Base-by-base conservation (phyloP, 2,329 filamentous ascomycete species). In the Colletotrichum agaves region DNA sequence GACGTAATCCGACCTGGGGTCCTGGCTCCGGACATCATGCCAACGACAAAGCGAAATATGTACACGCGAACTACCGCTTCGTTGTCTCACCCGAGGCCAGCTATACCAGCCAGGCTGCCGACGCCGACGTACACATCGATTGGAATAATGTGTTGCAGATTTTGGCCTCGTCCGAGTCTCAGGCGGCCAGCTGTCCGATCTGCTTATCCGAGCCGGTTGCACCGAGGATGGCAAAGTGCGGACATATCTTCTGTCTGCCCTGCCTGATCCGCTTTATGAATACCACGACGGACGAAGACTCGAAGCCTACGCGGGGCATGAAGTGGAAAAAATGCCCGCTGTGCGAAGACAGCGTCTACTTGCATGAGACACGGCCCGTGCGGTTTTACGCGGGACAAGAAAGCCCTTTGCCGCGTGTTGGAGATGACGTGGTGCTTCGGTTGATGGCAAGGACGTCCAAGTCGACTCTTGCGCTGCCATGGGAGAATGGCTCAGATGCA, bases 41-140 rank as follows among this genome's bases (percentile, higher is more conserved):
- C 13, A 88, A 90, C 47, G 96, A 99, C 79, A 98, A 98, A 81
- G 92, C 94, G 65, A 90, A 92, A 85, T 95, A 86, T 64, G 87
- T 99, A 15, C 94, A 99, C 78, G 94, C 96, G 71, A 99, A 99
- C 78, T 99, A 99, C 77, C 91, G 96, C 63, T 99, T 99, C 78
- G 91, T 99, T 67, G 94, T 99, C 58, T 90, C 93, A 68, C 95
- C 96, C 3, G 86, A 88, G 63, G 91, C 89, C 65, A 88, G 91
- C 74, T 99, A 98, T 77, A 86, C 88, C 67, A 87, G 88, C 5
- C 94, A 98, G 76, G 91, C 93, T 23, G 86, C 88, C 50, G 93
- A 98, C 78, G 92, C 96, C 19, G 95, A 99, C 78, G 86, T 94
- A 53, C 92, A 96, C 74, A 81, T 99, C 61, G 93, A 97, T 74